These are phyloP conservation scores for Plasmodium vinckei DNA, from an alignment of 169 alveolate species.

Conservation along the genomic window DNA sequence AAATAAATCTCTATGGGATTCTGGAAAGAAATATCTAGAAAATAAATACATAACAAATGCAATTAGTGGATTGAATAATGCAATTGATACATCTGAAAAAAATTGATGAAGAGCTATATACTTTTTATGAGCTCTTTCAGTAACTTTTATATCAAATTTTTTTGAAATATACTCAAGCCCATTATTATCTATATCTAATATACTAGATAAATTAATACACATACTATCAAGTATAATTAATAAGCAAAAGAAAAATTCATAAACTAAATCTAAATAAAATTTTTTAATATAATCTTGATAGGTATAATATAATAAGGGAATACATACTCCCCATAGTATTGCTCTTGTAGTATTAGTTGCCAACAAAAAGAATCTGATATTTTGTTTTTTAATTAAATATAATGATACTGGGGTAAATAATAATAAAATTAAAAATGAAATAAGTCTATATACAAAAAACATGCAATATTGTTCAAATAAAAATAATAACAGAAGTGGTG, in stretches of 20 bases:
- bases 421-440: constrained; percentile 38
- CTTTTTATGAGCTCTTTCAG: constrained; percentile 38
- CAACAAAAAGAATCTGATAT: constrained; percentile 36
- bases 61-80: constrained; percentile 35
- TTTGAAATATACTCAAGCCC: constrained; percentile 58
- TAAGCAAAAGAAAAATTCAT: constrained; percentile 16
- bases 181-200: constrained; percentile 59
- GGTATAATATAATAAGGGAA: constrained; percentile 25
- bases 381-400: constrained; percentile 27
- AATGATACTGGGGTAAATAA: constrained; percentile 55
- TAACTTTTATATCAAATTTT: constrained; percentile 35
- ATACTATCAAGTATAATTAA: constrained; percentile 34
- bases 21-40: constrained; percentile 10
- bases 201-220: constrained; percentile 30
- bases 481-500: constrained; percentile 44
- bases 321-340: constrained; percentile 43
- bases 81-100: constrained; percentile 46
- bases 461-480: constrained; percentile 48
- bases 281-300: constrained; percentile 49
- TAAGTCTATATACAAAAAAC: constrained; percentile 49
- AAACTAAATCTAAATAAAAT: constrained; percentile 23
- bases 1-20: constrained; percentile 39
- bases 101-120: constrained; percentile 49
- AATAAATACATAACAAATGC: constrained; percentile 52
- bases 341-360: constrained; percentile 39